Percentiles rank a stretch among this genome's conserved stretches.
Conservation (phyloP, 805 yeast genomes). For the Candida palmyrensis region DNA sequence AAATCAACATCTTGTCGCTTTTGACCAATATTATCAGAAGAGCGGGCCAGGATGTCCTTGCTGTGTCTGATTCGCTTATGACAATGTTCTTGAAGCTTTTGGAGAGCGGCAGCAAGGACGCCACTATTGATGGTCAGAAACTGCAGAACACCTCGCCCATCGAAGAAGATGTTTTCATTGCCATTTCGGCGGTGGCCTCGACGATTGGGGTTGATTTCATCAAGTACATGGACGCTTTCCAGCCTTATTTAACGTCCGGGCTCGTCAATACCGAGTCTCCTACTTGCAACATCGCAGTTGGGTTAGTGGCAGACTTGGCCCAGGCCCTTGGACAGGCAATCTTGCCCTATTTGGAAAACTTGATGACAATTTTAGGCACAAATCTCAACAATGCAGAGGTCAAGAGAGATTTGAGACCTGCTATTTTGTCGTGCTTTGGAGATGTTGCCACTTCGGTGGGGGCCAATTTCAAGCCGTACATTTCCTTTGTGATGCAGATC, state of each 20-base stretch:
- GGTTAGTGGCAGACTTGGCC: constrained; percentile 89
- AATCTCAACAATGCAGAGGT: constrained; percentile 63
- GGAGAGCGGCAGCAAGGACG: constrained; percentile 19
- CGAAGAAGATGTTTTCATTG: constrained; percentile 92
- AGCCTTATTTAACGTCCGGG: constrained; percentile 78
- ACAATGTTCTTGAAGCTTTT: constrained; percentile 71
- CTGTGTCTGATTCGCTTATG: constrained; percentile 84
- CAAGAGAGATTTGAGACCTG: constrained; percentile 78
- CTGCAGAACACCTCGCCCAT: constrained; percentile 68
- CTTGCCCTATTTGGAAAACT: constrained; percentile 68
- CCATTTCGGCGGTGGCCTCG: constrained; percentile 83
- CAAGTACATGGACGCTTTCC: constrained; percentile 73
- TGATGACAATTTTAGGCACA: constrained; percentile 79
- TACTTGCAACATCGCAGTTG: constrained; percentile 85
- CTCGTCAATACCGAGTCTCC: constrained; percentile 79
- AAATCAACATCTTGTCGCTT: constrained; percentile 71
- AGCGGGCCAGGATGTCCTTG: constrained; percentile 55
- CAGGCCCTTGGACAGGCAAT: constrained; percentile 78
- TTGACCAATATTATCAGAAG: constrained; percentile 83
- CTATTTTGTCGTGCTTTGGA: constrained; percentile 89
- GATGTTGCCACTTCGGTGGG: constrained; percentile 92
- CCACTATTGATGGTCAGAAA: constrained; percentile 14
- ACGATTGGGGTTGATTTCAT: constrained; percentile 69
- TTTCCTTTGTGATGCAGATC: constrained; percentile 74
- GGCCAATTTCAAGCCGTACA: constrained; percentile 64